phyloP scores from a whole-genome alignment of 768 basidiomycete genomes.

The Termitomyces sp. region DNA sequence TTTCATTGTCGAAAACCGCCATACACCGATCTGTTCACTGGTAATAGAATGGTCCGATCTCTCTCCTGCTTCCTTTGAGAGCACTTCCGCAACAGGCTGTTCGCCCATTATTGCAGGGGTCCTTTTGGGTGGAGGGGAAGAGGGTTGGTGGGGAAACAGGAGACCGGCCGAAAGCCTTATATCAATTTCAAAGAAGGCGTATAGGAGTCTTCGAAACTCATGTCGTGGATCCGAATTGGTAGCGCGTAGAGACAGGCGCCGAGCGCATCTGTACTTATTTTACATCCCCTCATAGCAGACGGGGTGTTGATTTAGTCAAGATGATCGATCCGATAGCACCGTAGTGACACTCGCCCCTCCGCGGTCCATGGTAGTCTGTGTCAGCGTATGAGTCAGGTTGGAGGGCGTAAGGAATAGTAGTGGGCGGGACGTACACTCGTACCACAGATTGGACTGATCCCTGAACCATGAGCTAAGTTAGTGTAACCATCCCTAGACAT shows the following conservation, averaged over 20 bases:
- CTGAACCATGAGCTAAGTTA: constrained; percentile 58
- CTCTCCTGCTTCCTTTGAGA: background rate
- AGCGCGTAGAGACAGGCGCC: too few relatives aligned
- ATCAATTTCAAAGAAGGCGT: too few relatives aligned
- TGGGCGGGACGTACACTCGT: constrained; percentile 55
- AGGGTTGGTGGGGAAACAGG: too few relatives aligned
- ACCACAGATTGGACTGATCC: constrained; percentile 56
- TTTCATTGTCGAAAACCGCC: constrained; percentile 13
- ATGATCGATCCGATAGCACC: constrained; percentile 22
- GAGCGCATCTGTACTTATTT: too few relatives aligned
- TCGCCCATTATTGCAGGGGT: too few relatives aligned
- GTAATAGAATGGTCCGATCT: constrained; percentile 5
- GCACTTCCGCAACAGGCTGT: background rate
- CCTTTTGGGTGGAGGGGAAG: too few relatives aligned
- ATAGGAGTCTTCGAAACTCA: too few relatives aligned
- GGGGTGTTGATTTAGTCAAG: constrained; percentile 11
- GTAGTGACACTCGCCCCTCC: constrained; percentile 25
- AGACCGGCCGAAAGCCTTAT: too few relatives aligned
- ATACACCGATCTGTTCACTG: constrained; percentile 18
- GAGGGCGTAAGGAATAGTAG: background rate
- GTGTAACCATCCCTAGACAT: constrained; percentile 42
- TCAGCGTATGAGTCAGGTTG: constrained; percentile 2
- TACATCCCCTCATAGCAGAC: too few relatives aligned
- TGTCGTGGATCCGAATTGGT: too few relatives aligned
- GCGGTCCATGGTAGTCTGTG: constrained; percentile 34